Evolutionary conservation across 306 rosid genomes (phyloP), one percentile per base, ranked within the genome.

Genomic region (Myrica gale): DNA sequence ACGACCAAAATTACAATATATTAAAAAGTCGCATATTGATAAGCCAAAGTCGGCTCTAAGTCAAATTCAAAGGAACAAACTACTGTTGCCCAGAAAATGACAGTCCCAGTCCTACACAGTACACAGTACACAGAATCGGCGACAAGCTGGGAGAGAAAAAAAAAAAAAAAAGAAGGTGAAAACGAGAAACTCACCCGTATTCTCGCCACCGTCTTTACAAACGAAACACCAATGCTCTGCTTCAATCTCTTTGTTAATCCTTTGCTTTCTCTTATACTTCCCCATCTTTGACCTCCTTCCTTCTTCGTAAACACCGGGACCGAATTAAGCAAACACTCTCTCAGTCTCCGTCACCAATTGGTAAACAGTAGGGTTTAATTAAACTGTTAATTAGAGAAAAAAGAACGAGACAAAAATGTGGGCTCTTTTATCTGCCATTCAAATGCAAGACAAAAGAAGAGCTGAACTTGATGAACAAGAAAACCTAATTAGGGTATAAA

Each of bases 151-250:
- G 39, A 32, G 19, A 15, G 39, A 32, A 15, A 15, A 23, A 23
- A 23, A 23, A 23, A 0, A 37, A 44, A 15, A 48, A n/a, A 7
- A 61, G 20, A 3, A 53, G 7, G 32, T 26, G 1, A 26, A 42
- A 4, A 26, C 20, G 0, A 60, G 39, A 63, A 7, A 76, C 81
- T 56, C 17, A 87, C 90, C 72, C 58, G 74, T 76, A 42, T 11
- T 81, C 55, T 81, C 56, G 23, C 90, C 90, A 39, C 90, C 90
- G 55, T 87, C 90, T 82, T 87, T 87, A 84, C 90, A 87, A 32
- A 23, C 42, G 86, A 87, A 84, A 70, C 90, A 87, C 90, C 90
- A 87, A 44, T 84, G 87, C 72, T 85, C 87, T 21, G 81, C 63
- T 8, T 69, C 84, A 0, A 1, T 41, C 71, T 79, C 84, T 66